Percentiles rank a stretch among this genome's conserved stretches.
These are phyloP conservation scores for Typha latifolia DNA, from an alignment of 176 grass and related monocot species.

Conservation along the genomic window DNA sequence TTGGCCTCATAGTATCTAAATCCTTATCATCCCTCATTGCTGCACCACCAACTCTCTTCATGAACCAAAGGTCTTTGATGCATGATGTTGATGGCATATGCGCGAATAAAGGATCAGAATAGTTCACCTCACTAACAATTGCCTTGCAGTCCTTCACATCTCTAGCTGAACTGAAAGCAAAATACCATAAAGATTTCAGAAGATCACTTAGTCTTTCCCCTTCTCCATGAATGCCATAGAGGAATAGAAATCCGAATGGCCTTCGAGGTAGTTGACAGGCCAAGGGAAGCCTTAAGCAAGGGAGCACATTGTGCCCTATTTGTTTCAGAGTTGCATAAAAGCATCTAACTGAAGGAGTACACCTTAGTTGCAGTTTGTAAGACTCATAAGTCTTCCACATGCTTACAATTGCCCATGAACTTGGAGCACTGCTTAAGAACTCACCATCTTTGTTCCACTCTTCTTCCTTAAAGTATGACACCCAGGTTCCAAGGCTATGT, in stretches of 20 bases:
- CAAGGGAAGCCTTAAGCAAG: not conserved
- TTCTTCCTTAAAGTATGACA: conserved; percentile 8
- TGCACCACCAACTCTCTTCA: not conserved
- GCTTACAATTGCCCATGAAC: conserved; percentile 17
- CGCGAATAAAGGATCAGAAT: not conserved
- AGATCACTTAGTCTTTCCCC: conserved; percentile 2
- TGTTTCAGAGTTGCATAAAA: not conserved
- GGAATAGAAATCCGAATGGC: conserved; percentile 3
- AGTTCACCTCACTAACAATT: conserved; percentile 2
- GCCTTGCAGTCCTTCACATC: conserved; percentile 2
- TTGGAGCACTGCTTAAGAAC: conserved; percentile 1
- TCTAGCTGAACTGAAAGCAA: not conserved
- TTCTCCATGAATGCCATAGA: conserved; percentile 10
- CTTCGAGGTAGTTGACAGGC: not conserved
- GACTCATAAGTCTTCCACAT: conserved; percentile 14
- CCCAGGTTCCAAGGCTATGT: conserved; percentile 13
- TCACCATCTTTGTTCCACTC: not conserved
- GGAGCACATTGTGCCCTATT: not conserved
- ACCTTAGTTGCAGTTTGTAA: conserved; percentile 8
- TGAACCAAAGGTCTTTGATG: conserved; percentile 8
- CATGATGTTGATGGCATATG: not conserved
- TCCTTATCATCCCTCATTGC: not conserved
- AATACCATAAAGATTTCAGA: conserved; percentile 4
- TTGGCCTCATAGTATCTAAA: not conserved
- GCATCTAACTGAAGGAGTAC: not conserved